Evolutionary conservation across 305 asterid genomes (phyloP), one percentile per base, ranked within the genome.

Genomic region (Solanum hybrid): DNA sequence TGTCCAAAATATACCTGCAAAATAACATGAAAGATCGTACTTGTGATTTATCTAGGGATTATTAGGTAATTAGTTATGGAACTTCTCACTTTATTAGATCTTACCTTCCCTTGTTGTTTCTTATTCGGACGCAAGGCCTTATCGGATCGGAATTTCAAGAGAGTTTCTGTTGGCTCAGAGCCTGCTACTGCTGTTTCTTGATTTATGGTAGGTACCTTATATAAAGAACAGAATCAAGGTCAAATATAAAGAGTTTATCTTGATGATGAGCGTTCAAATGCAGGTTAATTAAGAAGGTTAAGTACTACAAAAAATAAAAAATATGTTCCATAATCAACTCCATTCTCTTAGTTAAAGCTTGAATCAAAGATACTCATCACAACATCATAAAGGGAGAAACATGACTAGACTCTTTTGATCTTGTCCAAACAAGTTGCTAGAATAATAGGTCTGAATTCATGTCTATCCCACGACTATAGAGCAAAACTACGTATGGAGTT

Each of bases 1-100:
- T 94, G 96, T 85, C 97, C 97, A 89, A 95, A 93, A 89, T 94
- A 96, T 70, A 94, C 93, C 97, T 96, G 92, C 57, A 88, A 80
- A 45, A 38, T 89, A 31, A 84, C 88, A 84, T 31, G 88, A 51
- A 84, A 31, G 3, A 31, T 84, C 76, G 26, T 51, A 45, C 12
- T 20, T 31, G 24, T 33, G 65, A 73, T 90, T 57, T 82, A 17
- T 41, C 70, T 89, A 36, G 33, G 27, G 26, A 24, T 33, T 78
- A 5, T 39, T 72, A 85, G 34, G 22, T 10, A 90, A 79, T 33
- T 79, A 22, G 36, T 45, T 27, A 12, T 80, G 85, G 73, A 78
- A 22, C 24, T 73, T 39, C 87, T 10, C 85, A 33, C 24, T 36
- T 72, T 37, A 87, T 75, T 68, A 82, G 81, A 78, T 24, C 80